Conservation (phyloP, 2,329 filamentous ascomycete genomes). For the Raffaelea arxii region DNA sequence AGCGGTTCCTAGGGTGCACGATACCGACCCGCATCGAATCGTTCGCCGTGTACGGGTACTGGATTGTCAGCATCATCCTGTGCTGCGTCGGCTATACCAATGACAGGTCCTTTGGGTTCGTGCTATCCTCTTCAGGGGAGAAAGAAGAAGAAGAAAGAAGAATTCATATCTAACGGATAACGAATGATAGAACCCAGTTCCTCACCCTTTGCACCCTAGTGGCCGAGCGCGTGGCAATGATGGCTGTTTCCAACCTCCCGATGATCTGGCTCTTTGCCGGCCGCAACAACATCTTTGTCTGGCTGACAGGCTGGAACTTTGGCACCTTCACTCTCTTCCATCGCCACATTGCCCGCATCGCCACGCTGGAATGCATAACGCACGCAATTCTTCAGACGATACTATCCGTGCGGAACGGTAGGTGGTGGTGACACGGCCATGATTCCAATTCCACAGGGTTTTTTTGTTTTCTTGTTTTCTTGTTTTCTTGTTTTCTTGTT, state of each 20-base stretch:
- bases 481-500: too few relatives aligned
- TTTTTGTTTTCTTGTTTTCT: too few relatives aligned
- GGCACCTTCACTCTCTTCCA: conserved; percentile 59
- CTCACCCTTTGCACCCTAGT: too few relatives aligned
- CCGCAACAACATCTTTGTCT: conserved; percentile 56
- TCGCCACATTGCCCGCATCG: conserved; percentile 53
- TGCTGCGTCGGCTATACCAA: conserved; percentile 1
- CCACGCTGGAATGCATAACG: conserved; percentile 49
- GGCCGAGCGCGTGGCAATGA: neutral
- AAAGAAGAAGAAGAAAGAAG: too few relatives aligned
- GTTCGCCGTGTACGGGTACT: conserved; percentile 2
- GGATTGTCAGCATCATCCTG: conserved; percentile 3
- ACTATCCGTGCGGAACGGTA: too few relatives aligned
- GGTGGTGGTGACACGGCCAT: too few relatives aligned
- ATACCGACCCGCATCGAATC: conserved; percentile 5
- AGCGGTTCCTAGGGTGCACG: conserved; percentile 3
- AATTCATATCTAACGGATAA: too few relatives aligned
- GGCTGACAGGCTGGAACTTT: conserved; percentile 60
- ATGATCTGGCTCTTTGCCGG: conserved; percentile 42
- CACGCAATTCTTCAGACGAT: conserved; percentile 50
- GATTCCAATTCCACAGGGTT: too few relatives aligned
- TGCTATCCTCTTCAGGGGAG: too few relatives aligned
- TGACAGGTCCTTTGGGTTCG: too few relatives aligned
- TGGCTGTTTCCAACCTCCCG: neutral
- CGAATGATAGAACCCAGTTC: too few relatives aligned